Evolutionary conservation across 306 rosid species (phyloP), one percentile per base, ranked within the genome.

Genomic region (Mimosa pudica): DNA sequence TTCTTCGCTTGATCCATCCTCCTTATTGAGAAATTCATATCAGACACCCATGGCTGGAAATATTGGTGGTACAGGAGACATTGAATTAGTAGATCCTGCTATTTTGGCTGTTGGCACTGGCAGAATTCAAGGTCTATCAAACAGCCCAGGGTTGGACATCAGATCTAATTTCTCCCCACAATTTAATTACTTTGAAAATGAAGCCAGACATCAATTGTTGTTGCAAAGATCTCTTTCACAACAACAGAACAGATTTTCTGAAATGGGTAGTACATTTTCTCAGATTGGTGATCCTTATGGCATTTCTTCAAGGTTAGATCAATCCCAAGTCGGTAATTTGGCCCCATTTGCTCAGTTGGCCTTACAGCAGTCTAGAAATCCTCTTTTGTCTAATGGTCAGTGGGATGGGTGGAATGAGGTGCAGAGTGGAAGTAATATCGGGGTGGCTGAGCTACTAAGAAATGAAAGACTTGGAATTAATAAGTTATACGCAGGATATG

Each of bases 61-160:
- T 82, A 85, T 87, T 77, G 89, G 87, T 69, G 71, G 86, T 74
- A 33, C 89, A 11, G 84, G 89, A 11, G 99, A 93, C 79, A 87
- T 93, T 70, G 99, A 93, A 87, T 96, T 91, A 77, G 85, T 90
- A 91, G 99, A 96, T 90, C 99, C 99, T 74, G 99, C 99, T 73
- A 96, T 96, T 87, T 85, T 96, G 90, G 99, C 96, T 46, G 99
- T 96, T 63, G 99, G 98, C 75, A 92, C 87, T 81, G 97, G 97
- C 75, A 88, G 98, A 76, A 82, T 85, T 86, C 99, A 93, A 85
- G 92, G 97, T 77, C 88, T 89, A 75, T 78, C 81, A 41, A 90
- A 87, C 91, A 87, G 80, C 82, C 94, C 89, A 6, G 85, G 90
- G 67, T 61, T 88, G 76, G 97, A 95, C 55, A 82, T 90, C 77